Base-by-base conservation (phyloP, 2,329 filamentous ascomycete genomes). In the Monilinia fructicola region DNA sequence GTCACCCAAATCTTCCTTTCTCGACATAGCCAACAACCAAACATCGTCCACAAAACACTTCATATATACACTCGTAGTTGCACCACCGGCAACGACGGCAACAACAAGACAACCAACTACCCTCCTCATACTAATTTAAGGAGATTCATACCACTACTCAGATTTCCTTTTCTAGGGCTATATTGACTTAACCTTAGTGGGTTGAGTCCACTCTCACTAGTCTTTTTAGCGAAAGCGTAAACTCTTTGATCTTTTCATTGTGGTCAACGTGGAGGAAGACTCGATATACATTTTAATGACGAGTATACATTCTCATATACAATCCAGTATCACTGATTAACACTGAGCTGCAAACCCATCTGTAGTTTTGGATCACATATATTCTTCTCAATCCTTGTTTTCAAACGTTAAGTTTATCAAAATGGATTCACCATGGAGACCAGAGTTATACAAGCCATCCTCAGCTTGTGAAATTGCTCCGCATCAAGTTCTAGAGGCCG, bases 401-500 rank as follows among this genome's bases (percentile, higher is more conserved):
- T 54, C 31, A 55, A 38, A 5, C 35, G 5, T 40, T 14, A 40
- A 21, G 10, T 16, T 23, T 10, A 23, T 54, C 50, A 38, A 28
- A 9, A 72, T 73, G 70, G 68, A 73, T 64, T 65, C 64, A 26
- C 68, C 67, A 14, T 73, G 72, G 72, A 70, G 65, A 53, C 16
- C 46, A 42, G 62, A 67, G n/a, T 66, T 68, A 62, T 73, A 72
- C 46, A 67, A 35, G 18, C 68, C 69, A 21, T 73, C 72, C 40
- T 71, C 71, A 67, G 72, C 67, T 44, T 73, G 71, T 65, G 72
- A 72, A 64, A 65, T 72, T n/a, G 64, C 70, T 21, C 70, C 70
- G 44, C 61, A 67, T 38, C 44, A 68, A 46, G n/a, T 54, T 31
- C 48, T 73, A 54, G 70, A 70, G 50, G 56, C 70, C 52, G 70